These are phyloP conservation scores for Xylaria sp. DNA, from an alignment of 2,329 filamentous ascomycete species.

Conservation along the genomic window DNA sequence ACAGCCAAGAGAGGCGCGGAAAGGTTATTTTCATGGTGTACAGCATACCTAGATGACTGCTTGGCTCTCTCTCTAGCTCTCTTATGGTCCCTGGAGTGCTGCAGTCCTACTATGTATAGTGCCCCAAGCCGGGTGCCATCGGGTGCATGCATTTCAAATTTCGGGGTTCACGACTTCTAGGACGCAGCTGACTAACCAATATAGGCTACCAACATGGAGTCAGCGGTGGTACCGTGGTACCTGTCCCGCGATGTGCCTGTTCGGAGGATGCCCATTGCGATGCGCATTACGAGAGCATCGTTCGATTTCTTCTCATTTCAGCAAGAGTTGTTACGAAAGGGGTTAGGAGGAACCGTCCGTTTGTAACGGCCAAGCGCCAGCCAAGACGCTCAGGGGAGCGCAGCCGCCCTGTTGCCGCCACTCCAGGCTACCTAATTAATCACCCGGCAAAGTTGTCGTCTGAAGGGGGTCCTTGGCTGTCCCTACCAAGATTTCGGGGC, in stretches of 20 bases:
- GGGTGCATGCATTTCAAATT: constrained; percentile 7
- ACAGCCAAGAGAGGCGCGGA: constrained; percentile 22
- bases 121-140: no score
- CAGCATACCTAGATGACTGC: background rate
- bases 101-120: no score
- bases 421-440: background rate
- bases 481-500: constrained; percentile 20
- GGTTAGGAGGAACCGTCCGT: constrained; percentile 16
- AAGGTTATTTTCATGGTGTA: constrained; percentile 16
- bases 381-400: constrained; percentile 21
- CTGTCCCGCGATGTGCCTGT: background rate
- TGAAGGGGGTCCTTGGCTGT: constrained; percentile 31
- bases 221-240: background rate
- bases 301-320: constrained; percentile 28
- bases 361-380: constrained; percentile 34
- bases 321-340: constrained; percentile 8
- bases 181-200: background rate
- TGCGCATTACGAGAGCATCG: constrained; percentile 8
- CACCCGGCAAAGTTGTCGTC: constrained; percentile 15
- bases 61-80: constrained; percentile 5
- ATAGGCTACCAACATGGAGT: background rate
- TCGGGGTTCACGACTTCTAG: constrained; percentile 2
- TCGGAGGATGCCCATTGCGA: background rate
- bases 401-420: constrained; percentile 9
- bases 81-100: background rate